phyloP scores from a whole-genome alignment of 208 protist genomes.

The Acanthamoeba triangularis region DNA sequence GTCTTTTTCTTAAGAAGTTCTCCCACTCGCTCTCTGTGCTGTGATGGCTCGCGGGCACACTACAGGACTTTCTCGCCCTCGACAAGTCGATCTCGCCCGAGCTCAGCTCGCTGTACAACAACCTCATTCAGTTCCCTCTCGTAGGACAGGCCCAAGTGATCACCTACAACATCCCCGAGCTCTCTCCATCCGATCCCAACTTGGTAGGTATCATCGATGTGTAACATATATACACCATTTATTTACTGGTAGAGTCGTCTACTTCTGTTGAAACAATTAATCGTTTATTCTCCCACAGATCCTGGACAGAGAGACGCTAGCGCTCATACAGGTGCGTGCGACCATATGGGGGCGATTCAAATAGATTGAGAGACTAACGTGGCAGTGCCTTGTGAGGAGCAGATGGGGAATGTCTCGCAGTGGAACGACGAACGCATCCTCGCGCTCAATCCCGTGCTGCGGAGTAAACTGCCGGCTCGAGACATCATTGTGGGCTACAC shows the following conservation, averaged over 20 bases:
- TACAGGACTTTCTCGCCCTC: not conserved
- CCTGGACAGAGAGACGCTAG: not conserved
- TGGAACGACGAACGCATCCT: constrained; percentile 24
- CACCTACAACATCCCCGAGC: constrained; percentile 29
- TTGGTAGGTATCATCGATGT: not conserved
- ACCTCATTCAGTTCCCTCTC: constrained; percentile 17
- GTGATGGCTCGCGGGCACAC: not conserved
- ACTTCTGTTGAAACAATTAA: not conserved
- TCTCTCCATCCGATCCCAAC: not conserved
- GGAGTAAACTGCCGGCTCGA: not conserved
- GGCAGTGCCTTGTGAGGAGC: no score
- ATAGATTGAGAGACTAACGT: not conserved
- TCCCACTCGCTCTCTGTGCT: not conserved
- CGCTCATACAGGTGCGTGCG: not conserved
- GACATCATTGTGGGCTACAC: not conserved
- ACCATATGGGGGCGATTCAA: not conserved
- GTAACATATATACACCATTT: no score
- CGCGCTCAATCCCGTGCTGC: not conserved
- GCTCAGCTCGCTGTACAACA: not conserved
- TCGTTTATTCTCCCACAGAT: not conserved
- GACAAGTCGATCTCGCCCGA: not conserved
- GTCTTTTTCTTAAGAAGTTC: not conserved
- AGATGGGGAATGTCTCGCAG: not conserved
- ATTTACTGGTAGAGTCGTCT: not conserved
- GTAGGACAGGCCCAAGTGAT: not conserved